Base-by-base conservation (phyloP, 1,139 yeast genomes). In the Candida neerlandica region DNA sequence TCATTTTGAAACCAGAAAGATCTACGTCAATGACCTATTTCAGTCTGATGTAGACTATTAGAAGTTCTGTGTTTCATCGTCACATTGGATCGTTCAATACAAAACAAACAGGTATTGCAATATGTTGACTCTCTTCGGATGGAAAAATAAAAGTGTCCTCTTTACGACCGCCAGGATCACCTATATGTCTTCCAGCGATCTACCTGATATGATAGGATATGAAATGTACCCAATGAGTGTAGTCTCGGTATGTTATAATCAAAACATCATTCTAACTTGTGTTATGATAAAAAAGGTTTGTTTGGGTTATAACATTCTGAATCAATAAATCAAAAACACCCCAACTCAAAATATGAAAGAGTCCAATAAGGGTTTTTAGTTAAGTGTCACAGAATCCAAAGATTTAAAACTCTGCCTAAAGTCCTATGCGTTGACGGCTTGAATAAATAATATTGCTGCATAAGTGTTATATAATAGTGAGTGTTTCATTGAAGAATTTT, bases 81-180 rank as follows among this genome's bases (percentile, higher is more conserved):
- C 33, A 39, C 33, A 39, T 39, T 39, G 42, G 42, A 39, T 39
- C 32, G 33, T 39, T 27, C 21, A 26, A 39, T 12, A 21, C 15
- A 14, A 27, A 16, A 34, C 23, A 34, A 15, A 6, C 18, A 15
- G 18, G 16, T 5, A 34, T 16, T 35, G 14, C 12, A 35, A 35
- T 21, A 29, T 6, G 11, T 37, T 37, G 10, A 6, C 15, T n/a
- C 26, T 21, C 16, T 12, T 37, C 21, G 41, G 15, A 11, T 9
- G 11, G 33, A 29, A 11, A 5, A 29, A 29, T 7, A 5, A 12
- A 5, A 12, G 33, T 2, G 14, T 29, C 14, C 11, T 14, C 14
- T 15, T 7, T 23, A 5, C 27, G 9, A 23, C 27, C 27, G 9
- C 27, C 9, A 10, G 27, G 27, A 23, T 23, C 27, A 10, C 27